Evolutionary conservation across 75 land plant species (phyloP).

Genomic region (Pinus taeda): DNA sequence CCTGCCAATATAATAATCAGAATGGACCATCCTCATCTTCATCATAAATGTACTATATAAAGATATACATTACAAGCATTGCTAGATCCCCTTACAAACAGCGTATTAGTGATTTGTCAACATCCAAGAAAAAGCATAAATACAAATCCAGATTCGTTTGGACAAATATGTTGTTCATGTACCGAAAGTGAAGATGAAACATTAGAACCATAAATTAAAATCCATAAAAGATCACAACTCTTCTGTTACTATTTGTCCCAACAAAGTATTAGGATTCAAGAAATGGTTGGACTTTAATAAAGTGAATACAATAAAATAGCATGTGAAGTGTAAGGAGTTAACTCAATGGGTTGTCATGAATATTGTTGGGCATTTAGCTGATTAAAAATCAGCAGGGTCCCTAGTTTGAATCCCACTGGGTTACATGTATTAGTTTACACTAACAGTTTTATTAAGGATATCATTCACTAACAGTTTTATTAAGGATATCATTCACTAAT

Average conservation of each 20-base stretch:
- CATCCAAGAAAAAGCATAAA: too few relatives aligned
- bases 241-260: neutral
- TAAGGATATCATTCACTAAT: neutral
- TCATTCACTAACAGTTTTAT: too few relatives aligned
- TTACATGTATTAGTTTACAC: too few relatives aligned
- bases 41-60: too few relatives aligned
- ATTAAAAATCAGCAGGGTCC: too few relatives aligned
- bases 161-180: neutral
- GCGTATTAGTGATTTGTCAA: neutral
- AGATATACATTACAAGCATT: too few relatives aligned
- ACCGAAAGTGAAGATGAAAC: neutral
- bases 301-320: too few relatives aligned
- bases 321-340: too few relatives aligned
- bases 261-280: neutral
- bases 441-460: neutral
- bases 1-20: constrained; percentile 24
- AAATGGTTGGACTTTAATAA: too few relatives aligned
- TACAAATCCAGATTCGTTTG: neutral
- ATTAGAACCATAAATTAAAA: neutral
- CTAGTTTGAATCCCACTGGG: too few relatives aligned
- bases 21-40: neutral
- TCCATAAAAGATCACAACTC: neutral
- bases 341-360: too few relatives aligned
- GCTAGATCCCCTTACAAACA: neutral
- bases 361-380: too few relatives aligned